These are phyloP conservation scores for Cryptococcus sp. DNA, from an alignment of 1,284 basidiomycete species.

Conservation along the genomic window DNA sequence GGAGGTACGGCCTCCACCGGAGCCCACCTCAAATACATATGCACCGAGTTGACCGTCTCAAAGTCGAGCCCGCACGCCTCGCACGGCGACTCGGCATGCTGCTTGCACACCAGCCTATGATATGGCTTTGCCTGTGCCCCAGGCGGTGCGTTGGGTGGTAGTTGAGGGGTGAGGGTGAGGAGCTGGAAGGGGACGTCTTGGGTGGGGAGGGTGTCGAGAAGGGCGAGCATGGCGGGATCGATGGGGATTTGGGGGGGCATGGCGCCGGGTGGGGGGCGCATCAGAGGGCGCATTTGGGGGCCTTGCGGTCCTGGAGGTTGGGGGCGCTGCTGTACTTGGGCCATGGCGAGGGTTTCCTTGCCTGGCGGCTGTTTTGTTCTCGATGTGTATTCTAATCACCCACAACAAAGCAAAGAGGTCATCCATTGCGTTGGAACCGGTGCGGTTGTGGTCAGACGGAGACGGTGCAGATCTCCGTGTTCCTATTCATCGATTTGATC, in stretches of 20 bases:
- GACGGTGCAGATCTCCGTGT: too few relatives aligned
- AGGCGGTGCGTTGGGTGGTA: conserved; percentile 29
- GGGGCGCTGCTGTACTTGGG: conserved; percentile 10
- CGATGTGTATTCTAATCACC: too few relatives aligned
- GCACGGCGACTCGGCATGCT: conserved; percentile 67
- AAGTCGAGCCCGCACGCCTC: conserved; percentile 68
- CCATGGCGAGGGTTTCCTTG: background rate
- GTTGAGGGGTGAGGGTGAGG: conserved; percentile 25
- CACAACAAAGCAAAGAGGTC: too few relatives aligned
- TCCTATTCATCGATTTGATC: too few relatives aligned
- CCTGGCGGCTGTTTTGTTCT: background rate
- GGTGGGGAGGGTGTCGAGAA: conserved; percentile 44
- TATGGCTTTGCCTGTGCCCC: background rate
- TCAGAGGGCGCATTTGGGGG: background rate
- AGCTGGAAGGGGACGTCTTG: conserved; percentile 33
- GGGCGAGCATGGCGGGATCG: conserved; percentile 38
- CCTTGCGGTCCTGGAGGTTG: background rate
- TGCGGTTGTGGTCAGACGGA: too few relatives aligned
- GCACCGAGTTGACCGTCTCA: conserved; percentile 63
- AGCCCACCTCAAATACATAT: conserved; percentile 65
- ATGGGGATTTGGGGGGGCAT: conserved; percentile 22
- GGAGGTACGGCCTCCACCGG: conserved; percentile 71
- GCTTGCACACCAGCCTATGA: conserved; percentile 28
- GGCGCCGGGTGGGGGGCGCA: conserved; percentile 1
- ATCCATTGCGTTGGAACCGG: too few relatives aligned